Conservation (phyloP, 306 rosid species). For the Rosa chinensis region DNA sequence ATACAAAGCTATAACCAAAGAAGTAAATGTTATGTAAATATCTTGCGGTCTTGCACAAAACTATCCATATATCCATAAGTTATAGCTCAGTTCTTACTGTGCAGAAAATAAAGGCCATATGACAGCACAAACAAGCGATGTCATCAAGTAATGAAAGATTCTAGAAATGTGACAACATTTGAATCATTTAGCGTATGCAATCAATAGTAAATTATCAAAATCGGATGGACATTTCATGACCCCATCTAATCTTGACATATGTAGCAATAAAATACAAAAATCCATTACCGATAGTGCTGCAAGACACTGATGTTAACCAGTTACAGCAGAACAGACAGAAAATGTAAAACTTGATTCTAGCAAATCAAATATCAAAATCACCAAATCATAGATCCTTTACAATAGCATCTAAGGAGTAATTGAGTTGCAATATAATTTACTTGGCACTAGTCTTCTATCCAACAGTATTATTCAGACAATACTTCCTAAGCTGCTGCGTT, state of each 20-base stretch:
- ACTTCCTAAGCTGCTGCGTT: background rate
- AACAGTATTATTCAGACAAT: background rate
- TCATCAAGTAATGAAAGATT: background rate
- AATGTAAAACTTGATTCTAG: background rate
- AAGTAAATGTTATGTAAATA: background rate
- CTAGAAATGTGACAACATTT: background rate
- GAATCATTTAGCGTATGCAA: background rate
- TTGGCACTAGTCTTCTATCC: background rate
- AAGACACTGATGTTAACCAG: background rate
- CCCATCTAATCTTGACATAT: background rate
- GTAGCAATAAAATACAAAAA: background rate
- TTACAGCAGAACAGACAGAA: background rate
- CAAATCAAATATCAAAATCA: background rate
- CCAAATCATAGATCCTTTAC: background rate
- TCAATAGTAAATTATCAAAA: background rate
- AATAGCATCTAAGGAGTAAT: background rate
- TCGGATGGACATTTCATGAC: background rate
- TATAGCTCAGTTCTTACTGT: background rate
- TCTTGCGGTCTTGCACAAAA: background rate
- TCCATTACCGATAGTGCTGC: background rate
- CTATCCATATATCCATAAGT: background rate
- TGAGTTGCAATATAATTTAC: background rate
- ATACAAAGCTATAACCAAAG: background rate
- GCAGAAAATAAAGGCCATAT: background rate
- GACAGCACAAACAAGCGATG: no score